These are phyloP conservation scores for Kwoniella botswanensis DNA, from an alignment of 768 basidiomycete species.

Conservation along the genomic window DNA sequence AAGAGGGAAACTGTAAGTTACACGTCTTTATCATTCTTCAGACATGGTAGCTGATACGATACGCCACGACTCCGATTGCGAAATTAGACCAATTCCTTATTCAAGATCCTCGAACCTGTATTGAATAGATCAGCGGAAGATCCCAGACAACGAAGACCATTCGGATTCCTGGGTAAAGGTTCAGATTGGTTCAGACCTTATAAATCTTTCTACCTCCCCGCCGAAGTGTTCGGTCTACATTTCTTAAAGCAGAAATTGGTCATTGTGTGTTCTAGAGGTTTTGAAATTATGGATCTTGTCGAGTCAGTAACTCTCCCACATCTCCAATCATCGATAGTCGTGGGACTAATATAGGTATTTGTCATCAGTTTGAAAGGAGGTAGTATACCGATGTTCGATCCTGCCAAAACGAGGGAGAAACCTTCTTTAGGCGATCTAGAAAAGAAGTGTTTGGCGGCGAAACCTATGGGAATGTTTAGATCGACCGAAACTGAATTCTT, in stretches of 20 bases:
- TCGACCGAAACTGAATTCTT: conserved; percentile 85
- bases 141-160: conserved; percentile 57
- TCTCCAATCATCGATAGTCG: not conserved
- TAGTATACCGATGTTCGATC: conserved; percentile 73
- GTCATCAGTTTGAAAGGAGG: conserved; percentile 75
- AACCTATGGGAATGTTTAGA: conserved; percentile 88
- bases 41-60: too few species aligned
- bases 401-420: conserved; percentile 66
- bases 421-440: conserved; percentile 70
- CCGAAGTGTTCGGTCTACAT: conserved; percentile 85
- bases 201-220: conserved; percentile 91
- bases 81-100: conserved; percentile 78
- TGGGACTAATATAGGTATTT: not conserved
- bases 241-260: conserved; percentile 94
- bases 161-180: conserved; percentile 66
- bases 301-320: conserved; percentile 66
- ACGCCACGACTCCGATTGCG: too few species aligned
- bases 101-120: conserved; percentile 98
- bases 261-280: conserved; percentile 89
- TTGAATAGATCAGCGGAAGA: conserved; percentile 82
- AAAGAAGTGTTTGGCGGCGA: conserved; percentile 77
- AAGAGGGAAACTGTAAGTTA: conserved; percentile 80
- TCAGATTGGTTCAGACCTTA: conserved; percentile 96
- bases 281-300: conserved; percentile 95
- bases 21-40: too few species aligned